Percentiles rank a stretch among this genome's conserved stretches.
Conservation (phyloP, 345 rosid species). For the Viola odorata region DNA sequence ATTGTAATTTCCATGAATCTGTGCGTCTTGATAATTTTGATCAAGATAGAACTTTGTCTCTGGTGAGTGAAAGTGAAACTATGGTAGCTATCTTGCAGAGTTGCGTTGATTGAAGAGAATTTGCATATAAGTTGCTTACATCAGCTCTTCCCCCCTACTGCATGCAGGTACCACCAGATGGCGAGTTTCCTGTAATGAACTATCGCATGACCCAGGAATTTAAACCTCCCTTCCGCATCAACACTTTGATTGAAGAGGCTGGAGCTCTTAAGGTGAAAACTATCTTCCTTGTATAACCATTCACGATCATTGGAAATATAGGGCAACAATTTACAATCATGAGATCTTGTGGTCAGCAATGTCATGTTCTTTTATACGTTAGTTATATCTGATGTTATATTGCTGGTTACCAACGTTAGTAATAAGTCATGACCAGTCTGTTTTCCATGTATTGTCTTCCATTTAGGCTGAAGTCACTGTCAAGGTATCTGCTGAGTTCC, state of each 20-base stretch:
- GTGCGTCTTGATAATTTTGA: constrained; percentile 94
- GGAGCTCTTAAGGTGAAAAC: constrained; percentile 73
- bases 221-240: constrained; percentile 94
- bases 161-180: constrained; percentile 91
- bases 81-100: background rate
- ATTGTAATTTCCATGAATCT: constrained; percentile 98
- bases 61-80: constrained; percentile 51
- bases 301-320: background rate
- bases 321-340: too few species aligned
- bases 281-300: background rate
- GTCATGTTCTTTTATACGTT: too few species aligned
- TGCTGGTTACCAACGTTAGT: too few species aligned
- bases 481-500: constrained; percentile 76
- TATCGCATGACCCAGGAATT: constrained; percentile 99
- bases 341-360: too few species aligned
- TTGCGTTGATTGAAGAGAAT: constrained; percentile 1
- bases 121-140: constrained; percentile 5
- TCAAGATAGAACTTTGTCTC: constrained; percentile 70
- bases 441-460: constrained; percentile 14
- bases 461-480: constrained; percentile 88
- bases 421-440: background rate
- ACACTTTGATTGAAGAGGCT: constrained; percentile 90
- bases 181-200: constrained; percentile 99
- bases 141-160: constrained; percentile 12
- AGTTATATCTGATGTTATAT: too few species aligned